Evolutionary conservation across 495 filamentous ascomycete species (phyloP), one percentile per base, ranked within the genome.

Genomic region (Pyrenopolyporus hunteri): DNA sequence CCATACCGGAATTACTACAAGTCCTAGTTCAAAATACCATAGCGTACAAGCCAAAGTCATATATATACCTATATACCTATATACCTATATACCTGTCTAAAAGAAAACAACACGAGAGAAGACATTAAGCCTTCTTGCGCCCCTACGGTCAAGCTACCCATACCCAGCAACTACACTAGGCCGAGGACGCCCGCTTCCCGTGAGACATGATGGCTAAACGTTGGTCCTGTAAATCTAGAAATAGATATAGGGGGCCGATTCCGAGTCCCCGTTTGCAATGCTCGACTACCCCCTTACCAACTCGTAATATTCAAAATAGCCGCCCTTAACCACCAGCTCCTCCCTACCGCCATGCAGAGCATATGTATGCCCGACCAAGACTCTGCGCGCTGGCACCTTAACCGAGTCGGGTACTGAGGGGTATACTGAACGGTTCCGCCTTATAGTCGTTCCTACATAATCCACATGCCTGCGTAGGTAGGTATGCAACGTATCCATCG

Each of bases 301-400:
- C 23, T 42, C n/a, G n/a, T 20, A 64, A 64, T 64, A 58, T 59
- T 55, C 54, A 59, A 29, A 64, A 59, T 59, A 64, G 56, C 61
- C 61, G 61, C 61, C 55, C 55, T 64, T 64, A 59, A 55, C 54
- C 55, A 48, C 51, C 25, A 43, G 13, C 33, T 51, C 47, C 40
- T 37, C 55, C 26, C 46, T 59, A 37, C 56, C 50, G 49, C 50
- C 39, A 37, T 59, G 56, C 62, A 65, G 48, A 47, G 36, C 5
- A 16, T 19, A 59, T 65, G 62, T 59, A 59, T 65, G 63, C 63
- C 63, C 57, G 56, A 65, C 56, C 46, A 51, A 32, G 28, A 57
- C 56, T 42, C 50, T 36, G 31, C 45, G 29, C 46, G 29, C 57
- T 48, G 63, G 57, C 63, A 66, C 57, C 63, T 66, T n/a, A 52